phyloP scores from a whole-genome alignment of 169 alveolate genomes.

The Plasmodium cynomolgi region DNA sequence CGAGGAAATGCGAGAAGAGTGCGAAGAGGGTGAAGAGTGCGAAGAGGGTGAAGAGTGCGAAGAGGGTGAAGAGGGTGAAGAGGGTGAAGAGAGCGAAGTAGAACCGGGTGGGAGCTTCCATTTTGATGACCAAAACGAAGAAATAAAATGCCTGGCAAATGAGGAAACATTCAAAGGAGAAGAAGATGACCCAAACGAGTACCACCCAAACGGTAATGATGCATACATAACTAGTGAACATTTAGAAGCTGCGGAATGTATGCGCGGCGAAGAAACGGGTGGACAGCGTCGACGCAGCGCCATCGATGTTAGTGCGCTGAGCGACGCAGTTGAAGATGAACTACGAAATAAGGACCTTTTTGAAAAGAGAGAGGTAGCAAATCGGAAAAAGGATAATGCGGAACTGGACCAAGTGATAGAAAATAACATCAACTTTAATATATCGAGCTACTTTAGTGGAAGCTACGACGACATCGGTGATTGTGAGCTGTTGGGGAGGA shows the following conservation, averaged over 20 bases:
- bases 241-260: neutral
- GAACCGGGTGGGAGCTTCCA: neutral
- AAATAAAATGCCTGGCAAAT: neutral
- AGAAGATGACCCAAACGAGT: neutral
- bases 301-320: neutral
- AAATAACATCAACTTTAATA: constrained; percentile 50
- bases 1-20: neutral
- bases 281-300: neutral
- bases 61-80: neutral
- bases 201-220: neutral
- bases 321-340: neutral
- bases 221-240: constrained; percentile 15
- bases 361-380: neutral
- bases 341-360: neutral
- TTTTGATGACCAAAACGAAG: neutral
- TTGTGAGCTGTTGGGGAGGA: neutral
- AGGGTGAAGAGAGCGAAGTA: neutral
- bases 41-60: too few species aligned
- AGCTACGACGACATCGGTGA: constrained; percentile 23
- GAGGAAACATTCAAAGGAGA: neutral
- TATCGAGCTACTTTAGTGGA: constrained; percentile 73
- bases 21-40: neutral
- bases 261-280: neutral
- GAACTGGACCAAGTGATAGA: constrained; percentile 66
- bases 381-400: neutral